Evolutionary conservation across 177 flowering plant genomes (phyloP), one percentile per base, ranked within the genome.

Genomic region (Vitis hybrid): DNA sequence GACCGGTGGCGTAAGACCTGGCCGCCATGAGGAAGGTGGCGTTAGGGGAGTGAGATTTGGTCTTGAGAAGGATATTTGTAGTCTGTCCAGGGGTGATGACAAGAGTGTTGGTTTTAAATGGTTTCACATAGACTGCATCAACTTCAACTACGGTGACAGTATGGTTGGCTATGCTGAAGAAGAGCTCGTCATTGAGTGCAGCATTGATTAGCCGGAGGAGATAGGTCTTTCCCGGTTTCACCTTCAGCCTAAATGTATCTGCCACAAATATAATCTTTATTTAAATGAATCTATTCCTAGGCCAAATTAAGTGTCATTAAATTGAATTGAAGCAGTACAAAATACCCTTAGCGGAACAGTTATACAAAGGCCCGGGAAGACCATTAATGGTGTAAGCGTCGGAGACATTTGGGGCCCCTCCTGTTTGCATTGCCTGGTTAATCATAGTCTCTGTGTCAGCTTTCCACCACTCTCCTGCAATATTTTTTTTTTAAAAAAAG

Each of bases 391-490:
- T 79, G 71, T 63, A 83, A 52, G 86, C 83, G 64, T 80, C 83
- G 17, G 83, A 77, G 12, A 81, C 65, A 80, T 77, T 79, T 17
- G 86, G 88, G 17, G 71, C 82, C 9, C 65, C 79, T 58, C 88
- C 84, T 14, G 83, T 71, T 56, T 74, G 75, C 46, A 78, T 20
- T 24, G 86, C 84, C 67, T 83, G 83, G 64, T 49, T 76, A 12
- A 83, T 81, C 0, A 85, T 63, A 1, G 74, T 67, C 62, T 83
- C 84, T n/a, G 76, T 73, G 65, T 84, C 85, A 30, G 76, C 76
- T 18, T 80, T 84, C 76, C 80, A 84, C 87, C 87, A 84, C 63
- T 84, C 85, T 51, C 85, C 87, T 82, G 74, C 41, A 80, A 65
- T 27, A 11, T 12, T 11, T 30, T 5, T 30, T 5, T 59, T 24